Base-by-base conservation (phyloP, 1,139 yeast species). In the Suhomyces maxii region DNA sequence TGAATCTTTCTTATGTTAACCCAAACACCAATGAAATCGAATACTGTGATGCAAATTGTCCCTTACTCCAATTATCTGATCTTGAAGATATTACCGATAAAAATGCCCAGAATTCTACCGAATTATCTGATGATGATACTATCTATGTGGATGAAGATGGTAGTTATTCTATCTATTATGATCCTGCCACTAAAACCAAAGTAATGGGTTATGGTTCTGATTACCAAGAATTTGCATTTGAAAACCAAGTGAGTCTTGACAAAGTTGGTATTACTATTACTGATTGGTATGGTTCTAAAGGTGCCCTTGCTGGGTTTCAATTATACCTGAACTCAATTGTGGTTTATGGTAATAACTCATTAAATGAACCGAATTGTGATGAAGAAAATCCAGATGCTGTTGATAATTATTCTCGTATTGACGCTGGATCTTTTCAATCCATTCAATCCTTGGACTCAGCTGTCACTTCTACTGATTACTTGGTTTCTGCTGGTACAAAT, bases 11-110 rank as follows among this genome's bases (percentile, higher is more conserved):
- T 0, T 93, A 89, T 59, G 70, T 86, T 33, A 95, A 91, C 60
- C 95, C 96, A 3, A 55, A 63, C 1, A 77, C 89, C 1, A 82
- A 85, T 46, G 69, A 71, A 28, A 42, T 80, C 7, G 60, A 69
- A 5, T 69, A 67, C 53, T 93, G 99, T 72, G 97, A 90, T 63
- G 95, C 97, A 1, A 86, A 81, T 77, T 93, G 99, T 64, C 95
- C 97, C 0, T 65, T 86, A 36, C 57, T 65, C 5, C 64, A 69
- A 23, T 58, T 65, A 8, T 48, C 72, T 0, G 61, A 69, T 1
- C 64, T 76, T 23, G 48, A 58, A 23, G 51, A 62, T 11, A 59
- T 49, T 54, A 44, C 69, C 50, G 49, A 61, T 4, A 45, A 53
- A 4, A 66, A 67, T 45, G 50, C 54, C 3, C 56, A 61, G 6